Evolutionary conservation across 148 eudicot species (phyloP).

Genomic region (Amaranthus cruentus): DNA sequence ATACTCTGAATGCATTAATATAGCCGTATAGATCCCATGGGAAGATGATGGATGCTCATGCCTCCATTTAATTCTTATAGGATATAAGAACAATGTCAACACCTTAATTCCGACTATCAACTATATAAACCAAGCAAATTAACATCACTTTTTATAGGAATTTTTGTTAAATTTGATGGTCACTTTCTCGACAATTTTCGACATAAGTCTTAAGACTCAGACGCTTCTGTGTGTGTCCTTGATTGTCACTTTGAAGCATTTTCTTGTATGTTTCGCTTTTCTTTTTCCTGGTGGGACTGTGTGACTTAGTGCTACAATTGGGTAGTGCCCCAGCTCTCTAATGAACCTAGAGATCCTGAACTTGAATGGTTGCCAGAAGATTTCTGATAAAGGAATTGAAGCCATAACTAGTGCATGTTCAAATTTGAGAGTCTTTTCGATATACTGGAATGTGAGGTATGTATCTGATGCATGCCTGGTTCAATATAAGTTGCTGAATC

Average conservation of each 20-base stretch:
- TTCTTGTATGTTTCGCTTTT: background rate
- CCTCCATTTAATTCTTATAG: background rate
- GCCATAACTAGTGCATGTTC: slow-evolving; percentile 59
- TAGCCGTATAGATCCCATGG: background rate
- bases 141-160: too few species aligned
- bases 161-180: background rate
- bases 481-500: background rate
- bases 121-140: too few species aligned
- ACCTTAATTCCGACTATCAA: too few species aligned
- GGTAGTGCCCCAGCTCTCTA: slow-evolving; percentile 54
- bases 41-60: background rate
- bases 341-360: slow-evolving; percentile 62
- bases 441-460: slow-evolving; percentile 96
- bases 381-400: slow-evolving; percentile 82
- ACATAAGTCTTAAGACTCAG: background rate
- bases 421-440: slow-evolving; percentile 58
- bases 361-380: slow-evolving; percentile 89
- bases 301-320: slow-evolving; percentile 23
- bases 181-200: background rate
- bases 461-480: background rate
- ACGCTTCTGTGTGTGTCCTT: background rate
- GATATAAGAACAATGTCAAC: background rate
- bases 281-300: slow-evolving; percentile 19
- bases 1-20: background rate
- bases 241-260: background rate